Evolutionary conservation across 1,139 yeast genomes (phyloP).

Genomic region (Petasospora fabianii): DNA sequence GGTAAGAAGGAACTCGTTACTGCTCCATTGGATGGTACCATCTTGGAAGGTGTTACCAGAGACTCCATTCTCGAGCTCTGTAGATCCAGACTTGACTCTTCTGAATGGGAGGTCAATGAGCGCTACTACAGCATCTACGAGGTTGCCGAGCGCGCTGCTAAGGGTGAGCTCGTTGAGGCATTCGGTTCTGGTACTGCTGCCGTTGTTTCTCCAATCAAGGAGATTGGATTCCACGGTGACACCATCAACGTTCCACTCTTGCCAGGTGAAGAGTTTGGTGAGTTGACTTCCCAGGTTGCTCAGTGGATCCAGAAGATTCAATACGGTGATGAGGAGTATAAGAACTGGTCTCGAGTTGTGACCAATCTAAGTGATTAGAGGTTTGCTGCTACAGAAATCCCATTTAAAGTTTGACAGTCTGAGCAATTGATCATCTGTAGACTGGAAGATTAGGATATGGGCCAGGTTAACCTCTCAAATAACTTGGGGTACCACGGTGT

Average conservation of each 20-base stretch:
- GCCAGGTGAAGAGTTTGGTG: slow-evolving; percentile 76
- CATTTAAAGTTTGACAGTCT: background rate
- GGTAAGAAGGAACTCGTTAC: slow-evolving; percentile 93
- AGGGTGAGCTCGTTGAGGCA: slow-evolving; percentile 87
- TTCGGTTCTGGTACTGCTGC: slow-evolving; percentile 99
- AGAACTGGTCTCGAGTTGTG: slow-evolving; percentile 36
- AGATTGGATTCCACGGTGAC: slow-evolving; percentile 74
- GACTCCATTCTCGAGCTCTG: slow-evolving; percentile 80
- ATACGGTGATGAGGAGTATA: slow-evolving; percentile 73
- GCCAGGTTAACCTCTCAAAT: too few relatives aligned
- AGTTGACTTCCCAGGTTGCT: slow-evolving; percentile 68
- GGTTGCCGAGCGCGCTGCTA: slow-evolving; percentile 68
- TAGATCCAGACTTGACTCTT: slow-evolving; percentile 63
- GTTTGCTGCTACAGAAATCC: background rate
- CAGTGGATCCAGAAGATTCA: slow-evolving; percentile 87
- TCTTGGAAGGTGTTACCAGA: slow-evolving; percentile 94
- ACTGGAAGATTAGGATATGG: too few relatives aligned
- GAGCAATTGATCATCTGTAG: too few relatives aligned
- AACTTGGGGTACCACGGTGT: too few relatives aligned
- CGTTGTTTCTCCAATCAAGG: slow-evolving; percentile 87
- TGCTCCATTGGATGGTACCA: slow-evolving; percentile 96
- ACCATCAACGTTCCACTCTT: slow-evolving; percentile 72
- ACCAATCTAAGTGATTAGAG: slow-evolving; percentile 29
- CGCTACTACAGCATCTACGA: slow-evolving; percentile 80
- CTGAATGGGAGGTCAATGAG: slow-evolving; percentile 79